Conservation (phyloP, 2,329 filamentous ascomycete species). For the Fusarium bactridioides region DNA sequence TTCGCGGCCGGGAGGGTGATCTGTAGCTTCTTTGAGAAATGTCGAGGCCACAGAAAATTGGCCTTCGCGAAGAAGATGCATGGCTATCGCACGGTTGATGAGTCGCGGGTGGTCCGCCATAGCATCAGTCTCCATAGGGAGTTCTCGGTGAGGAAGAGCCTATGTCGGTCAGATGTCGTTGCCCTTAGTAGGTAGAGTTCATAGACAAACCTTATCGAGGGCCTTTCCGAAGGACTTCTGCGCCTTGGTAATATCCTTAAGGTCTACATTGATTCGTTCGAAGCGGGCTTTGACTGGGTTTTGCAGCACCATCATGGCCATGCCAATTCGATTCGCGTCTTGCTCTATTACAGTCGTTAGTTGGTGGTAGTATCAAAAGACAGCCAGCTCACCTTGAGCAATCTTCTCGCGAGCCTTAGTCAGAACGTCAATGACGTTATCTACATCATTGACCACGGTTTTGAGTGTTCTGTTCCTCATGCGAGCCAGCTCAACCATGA, state of each 20-base stretch:
- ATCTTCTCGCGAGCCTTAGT: constrained; percentile 77
- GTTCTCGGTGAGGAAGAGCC: constrained; percentile 61
- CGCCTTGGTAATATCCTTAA: constrained; percentile 84
- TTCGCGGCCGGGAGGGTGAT: constrained; percentile 44
- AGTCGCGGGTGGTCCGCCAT: constrained; percentile 77
- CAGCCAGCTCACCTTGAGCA: constrained; percentile 62
- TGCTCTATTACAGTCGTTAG: constrained; percentile 40
- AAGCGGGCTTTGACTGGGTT: constrained; percentile 84
- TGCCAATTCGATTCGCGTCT: constrained; percentile 66
- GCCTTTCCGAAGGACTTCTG: constrained; percentile 86
- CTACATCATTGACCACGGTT: constrained; percentile 79
- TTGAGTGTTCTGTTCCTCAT: constrained; percentile 74
- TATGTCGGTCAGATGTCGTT: constrained; percentile 34
- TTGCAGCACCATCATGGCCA: constrained; percentile 84
- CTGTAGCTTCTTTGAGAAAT: constrained; percentile 77
- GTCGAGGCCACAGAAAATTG: constrained; percentile 88
- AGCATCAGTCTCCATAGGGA: constrained; percentile 81
- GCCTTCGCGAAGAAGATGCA: constrained; percentile 95
- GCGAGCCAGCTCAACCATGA: constrained; percentile 78
- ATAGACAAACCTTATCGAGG: constrained; percentile 73
- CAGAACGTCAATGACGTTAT: constrained; percentile 82
- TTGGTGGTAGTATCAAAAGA: background rate
- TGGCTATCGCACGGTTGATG: constrained; percentile 92
- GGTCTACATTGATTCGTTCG: constrained; percentile 78
- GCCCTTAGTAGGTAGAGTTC: background rate